Evolutionary conservation across 139 green algal species (phyloP), one percentile per base, ranked within the genome.

Genomic region (Desmodesmus armatus): DNA sequence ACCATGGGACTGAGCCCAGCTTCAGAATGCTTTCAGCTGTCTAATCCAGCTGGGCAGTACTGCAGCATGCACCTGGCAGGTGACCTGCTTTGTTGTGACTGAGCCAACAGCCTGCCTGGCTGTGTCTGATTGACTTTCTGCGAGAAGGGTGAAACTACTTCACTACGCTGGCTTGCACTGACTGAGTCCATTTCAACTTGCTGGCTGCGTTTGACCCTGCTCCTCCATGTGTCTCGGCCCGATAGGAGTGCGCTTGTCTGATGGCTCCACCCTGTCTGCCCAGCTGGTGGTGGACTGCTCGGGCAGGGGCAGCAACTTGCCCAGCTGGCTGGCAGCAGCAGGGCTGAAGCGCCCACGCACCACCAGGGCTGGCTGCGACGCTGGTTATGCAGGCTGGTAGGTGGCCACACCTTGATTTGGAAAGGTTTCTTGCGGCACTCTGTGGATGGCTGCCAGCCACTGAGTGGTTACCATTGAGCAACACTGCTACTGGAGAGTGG

Each of bases 281-380:
- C 29, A 23, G 4, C 33, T 82, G 53, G 49, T 82, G 23, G 37
- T 82, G n/a, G 76, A 82, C 63, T 58, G 39, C 19, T 82, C 53
- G 11, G 76, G 76, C 5, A 19, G 76, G 21, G 23, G 58, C 53
- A 82, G 76, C 35, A 6, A 13, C 25, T 11, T 33, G 37, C 49
- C 76, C 13, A 53, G 71, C 53, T 82, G 76, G 76, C 55, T 82
- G 31, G 51, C 53, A 23, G 76, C 33, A 55, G 76, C 76, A 82
- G 76, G 76, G 19, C 71, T 33, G 6, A 0, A 58, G 4, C 29
- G 37, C 51, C 76, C 76, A 15, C 15, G 51, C 3, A 39, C 51
- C 21, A 39, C 76, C 31, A 2, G 49, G 51, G 76, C 37, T 25
- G 40, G 51, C 35, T 51, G 51, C 15, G 27, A 60, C 76, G 71